Evolutionary conservation across 257 asterid species (phyloP), one percentile per base, ranked within the genome.

Genomic region (Pogostemon cablin): DNA sequence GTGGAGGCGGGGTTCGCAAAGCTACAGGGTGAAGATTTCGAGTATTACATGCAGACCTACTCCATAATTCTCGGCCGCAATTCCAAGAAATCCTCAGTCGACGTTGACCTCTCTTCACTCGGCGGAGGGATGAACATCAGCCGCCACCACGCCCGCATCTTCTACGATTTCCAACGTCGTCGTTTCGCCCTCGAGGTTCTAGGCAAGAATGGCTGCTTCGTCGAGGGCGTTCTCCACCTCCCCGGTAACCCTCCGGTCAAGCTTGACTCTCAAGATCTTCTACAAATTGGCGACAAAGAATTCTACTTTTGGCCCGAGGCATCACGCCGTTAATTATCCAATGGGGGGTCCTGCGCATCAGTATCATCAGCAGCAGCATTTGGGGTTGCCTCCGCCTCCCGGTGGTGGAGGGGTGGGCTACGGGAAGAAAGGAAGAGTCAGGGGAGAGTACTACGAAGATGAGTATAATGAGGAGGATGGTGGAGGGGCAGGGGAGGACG

Each of bases 71-170:
- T 93, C 37, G 99, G 99, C 67, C 96, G 99, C 42, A 91, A 87
- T 82, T 93, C 99, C 73, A 93, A 93, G 84, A 93, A 91, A 68
- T 93, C 99, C 10, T 77, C 99, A 1, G 99, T 93, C 39, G 97
- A 93, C 67, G 98, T 93, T 63, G 97, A 91, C 74, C 95, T 91
- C 76, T 91, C 99, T 20, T 89, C 97, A 53, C 93, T 93, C 53
- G 99, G 97, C 75, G 99, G 99, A 4, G 97, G 97, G n/a, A 93
- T 93, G 97, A 93, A 91, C 91, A 91, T 93, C 82, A 89, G 96
- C 73, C 97, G 97, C 74, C 95, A 91, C 86, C 99, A 93, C 80
- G 99, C 99, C 37, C 96, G 99, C 71, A 15, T 15, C 15, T 93
- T 89, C 83, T 91, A 93, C 83, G 99, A 93, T 79, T 93, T 93